These are phyloP conservation scores for Fragilaria crotonensis DNA, from an alignment of 108 stramenopile genomes.

Conservation along the genomic window DNA sequence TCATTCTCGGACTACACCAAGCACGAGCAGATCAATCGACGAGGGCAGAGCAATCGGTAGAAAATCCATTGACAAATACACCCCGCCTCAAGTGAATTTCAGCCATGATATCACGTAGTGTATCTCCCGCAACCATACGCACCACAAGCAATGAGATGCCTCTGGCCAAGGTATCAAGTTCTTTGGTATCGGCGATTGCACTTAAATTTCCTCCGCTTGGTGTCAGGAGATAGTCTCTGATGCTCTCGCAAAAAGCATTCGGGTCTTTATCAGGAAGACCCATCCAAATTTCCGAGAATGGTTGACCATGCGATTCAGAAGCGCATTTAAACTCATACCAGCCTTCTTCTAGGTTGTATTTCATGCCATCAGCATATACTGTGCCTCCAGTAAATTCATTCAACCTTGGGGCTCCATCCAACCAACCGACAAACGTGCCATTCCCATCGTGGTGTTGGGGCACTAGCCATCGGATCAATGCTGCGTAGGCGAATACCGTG, in stretches of 20 bases:
- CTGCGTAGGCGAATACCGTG: conserved; percentile 80
- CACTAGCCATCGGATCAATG: conserved; percentile 74
- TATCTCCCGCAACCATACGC: conserved; percentile 65
- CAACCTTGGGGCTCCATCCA: conserved; percentile 24
- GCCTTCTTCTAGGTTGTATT: conserved; percentile 52
- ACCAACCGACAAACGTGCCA: conserved; percentile 54
- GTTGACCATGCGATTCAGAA: conserved; percentile 26
- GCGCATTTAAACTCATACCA: conserved; percentile 79
- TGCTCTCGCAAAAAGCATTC: conserved; percentile 15
- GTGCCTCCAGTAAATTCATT: neutral
- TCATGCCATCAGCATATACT: conserved; percentile 68
- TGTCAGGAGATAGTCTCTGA: conserved; percentile 32
- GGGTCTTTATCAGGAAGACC: conserved; percentile 30
- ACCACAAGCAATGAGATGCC: conserved; percentile 63
- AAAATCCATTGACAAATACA: neutral
- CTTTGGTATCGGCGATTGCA: conserved; percentile 15
- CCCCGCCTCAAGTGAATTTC: conserved; percentile 20
- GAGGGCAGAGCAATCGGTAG: conserved; percentile 5
- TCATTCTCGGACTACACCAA: no score
- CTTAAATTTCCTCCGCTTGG: conserved; percentile 52
- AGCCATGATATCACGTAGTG: conserved; percentile 26
- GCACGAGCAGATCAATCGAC: no score
- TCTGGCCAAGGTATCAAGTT: conserved; percentile 33
- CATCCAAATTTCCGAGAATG: conserved; percentile 11
- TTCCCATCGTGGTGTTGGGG: conserved; percentile 25